Evolutionary conservation across 148 eudicot species (phyloP), one percentile per base, ranked within the genome.

Genomic region (Vaccinium macrocarpon): DNA sequence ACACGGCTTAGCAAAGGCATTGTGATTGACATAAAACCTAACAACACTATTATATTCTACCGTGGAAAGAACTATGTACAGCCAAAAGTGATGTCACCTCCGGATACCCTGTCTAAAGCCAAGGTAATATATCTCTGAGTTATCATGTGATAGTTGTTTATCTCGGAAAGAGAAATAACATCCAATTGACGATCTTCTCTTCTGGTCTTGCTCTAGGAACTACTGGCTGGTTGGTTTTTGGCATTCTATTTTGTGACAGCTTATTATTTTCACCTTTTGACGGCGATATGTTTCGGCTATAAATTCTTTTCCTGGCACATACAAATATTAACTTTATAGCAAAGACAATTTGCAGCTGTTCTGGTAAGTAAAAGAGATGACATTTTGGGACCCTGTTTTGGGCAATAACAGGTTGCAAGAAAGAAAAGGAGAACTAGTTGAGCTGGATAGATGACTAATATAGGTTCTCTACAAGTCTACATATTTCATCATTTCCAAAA

Each of bases 61-160:
- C 96, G 98, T 25, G 99, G 99, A 66, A 97, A 94, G 89, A 97
- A 95, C 87, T 97, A 97, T 90, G 96, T 93, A 59, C 95, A 84
- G 75, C 98, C 99, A 42, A 87, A 89, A 19, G 90, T 95, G 81
- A 93, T 97, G 98, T 95, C 99, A 85, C 98, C 99, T 88, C 91
- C 91, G 21, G 91, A 93, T 87, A 97, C 99, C 73, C 87, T 97
- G 72, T 93, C 99, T 38, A 97, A 97, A 89, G 90, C 92, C 29
- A 97, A 94, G 98, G 99, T 97, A 88, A 83, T 25, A 18, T 68
- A 62, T 76, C 61, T 52, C 82, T 72, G 42, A n/a, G 29, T 82
- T 6, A 82, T 82, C 78, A n/a, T 82, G 73, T 46, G 18, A 14
- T 53, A 21, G 61, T 42, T 76, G 38, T 62, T 35, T 62, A 25